phyloP scores from a whole-genome alignment of 208 protist genomes.

The Trypanosoma brucei region DNA sequence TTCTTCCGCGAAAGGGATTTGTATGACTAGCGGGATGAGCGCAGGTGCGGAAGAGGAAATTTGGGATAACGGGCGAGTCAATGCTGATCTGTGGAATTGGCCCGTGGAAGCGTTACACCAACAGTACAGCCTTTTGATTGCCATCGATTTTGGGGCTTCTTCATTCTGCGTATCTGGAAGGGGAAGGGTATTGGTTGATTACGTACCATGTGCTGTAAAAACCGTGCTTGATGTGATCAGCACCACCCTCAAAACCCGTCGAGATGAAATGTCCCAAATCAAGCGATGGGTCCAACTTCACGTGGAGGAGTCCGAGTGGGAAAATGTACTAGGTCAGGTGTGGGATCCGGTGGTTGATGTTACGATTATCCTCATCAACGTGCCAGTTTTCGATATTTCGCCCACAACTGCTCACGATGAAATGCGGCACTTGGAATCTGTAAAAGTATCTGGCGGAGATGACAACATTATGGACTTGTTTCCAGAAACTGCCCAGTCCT shows the following conservation, averaged over 20 bases:
- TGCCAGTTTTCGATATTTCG: constrained; percentile 23
- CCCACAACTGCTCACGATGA: too few species aligned
- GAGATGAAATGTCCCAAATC: constrained; percentile 40
- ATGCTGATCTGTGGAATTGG: constrained; percentile 67
- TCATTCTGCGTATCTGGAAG: constrained; percentile 72
- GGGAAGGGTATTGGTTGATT: constrained; percentile 66
- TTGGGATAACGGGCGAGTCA: constrained; percentile 54
- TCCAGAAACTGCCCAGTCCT: constrained; percentile 31
- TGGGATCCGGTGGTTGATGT: constrained; percentile 64
- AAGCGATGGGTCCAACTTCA: constrained; percentile 39
- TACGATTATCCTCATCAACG: constrained; percentile 77
- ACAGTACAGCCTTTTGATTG: constrained; percentile 69
- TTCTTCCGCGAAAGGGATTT: too few species aligned
- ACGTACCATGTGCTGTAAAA: constrained; percentile 56
- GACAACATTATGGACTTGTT: constrained; percentile 8
- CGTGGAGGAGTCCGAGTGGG: constrained; percentile 30
- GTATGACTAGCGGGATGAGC: too few species aligned
- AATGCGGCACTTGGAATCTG: too few species aligned
- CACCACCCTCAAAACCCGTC: constrained; percentile 56
- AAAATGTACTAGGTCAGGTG: constrained; percentile 48
- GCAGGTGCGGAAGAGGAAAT: constrained; percentile 30
- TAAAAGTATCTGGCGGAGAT: background rate
- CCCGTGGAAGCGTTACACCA: constrained; percentile 82
- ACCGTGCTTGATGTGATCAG: constrained; percentile 61
- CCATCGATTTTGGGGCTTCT: constrained; percentile 65